Evolutionary conservation across 495 filamentous ascomycete genomes (phyloP).

Genomic region (Rhypophila decipiens): DNA sequence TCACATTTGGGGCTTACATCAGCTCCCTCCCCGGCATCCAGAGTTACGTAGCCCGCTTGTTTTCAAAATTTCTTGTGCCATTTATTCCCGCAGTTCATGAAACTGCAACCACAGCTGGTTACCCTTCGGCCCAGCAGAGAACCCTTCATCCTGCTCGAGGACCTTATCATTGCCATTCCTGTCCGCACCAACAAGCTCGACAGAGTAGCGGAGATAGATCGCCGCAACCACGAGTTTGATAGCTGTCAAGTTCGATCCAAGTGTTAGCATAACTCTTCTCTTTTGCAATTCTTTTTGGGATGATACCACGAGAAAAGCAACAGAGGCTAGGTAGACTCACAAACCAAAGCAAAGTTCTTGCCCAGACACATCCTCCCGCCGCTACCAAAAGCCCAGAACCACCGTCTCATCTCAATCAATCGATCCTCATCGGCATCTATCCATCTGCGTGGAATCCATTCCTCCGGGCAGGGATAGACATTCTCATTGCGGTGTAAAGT

Average conservation of each 20-base stretch:
- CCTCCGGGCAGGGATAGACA: not conserved
- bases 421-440: not conserved
- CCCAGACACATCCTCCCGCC: slow-evolving; percentile 1
- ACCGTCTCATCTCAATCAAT: not conserved
- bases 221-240: slow-evolving; percentile 1
- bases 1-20: too few relatives aligned
- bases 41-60: too few relatives aligned
- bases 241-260: not conserved
- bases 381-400: slow-evolving; percentile 4
- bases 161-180: not conserved
- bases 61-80: not conserved
- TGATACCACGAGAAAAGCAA: not conserved
- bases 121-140: not conserved
- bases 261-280: not conserved
- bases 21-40: too few relatives aligned
- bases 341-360: not conserved
- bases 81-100: not conserved
- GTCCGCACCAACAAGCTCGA: not conserved
- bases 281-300: not conserved
- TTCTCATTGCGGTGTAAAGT: not conserved
- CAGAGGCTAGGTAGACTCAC: not conserved
- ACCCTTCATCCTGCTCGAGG: not conserved
- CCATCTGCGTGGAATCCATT: not conserved
- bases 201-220: not conserved
- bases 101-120: slow-evolving; percentile 1